Conservation (phyloP, 2,329 filamentous ascomycete species). For the Teratosphaeria pseudoeucalypti region DNA sequence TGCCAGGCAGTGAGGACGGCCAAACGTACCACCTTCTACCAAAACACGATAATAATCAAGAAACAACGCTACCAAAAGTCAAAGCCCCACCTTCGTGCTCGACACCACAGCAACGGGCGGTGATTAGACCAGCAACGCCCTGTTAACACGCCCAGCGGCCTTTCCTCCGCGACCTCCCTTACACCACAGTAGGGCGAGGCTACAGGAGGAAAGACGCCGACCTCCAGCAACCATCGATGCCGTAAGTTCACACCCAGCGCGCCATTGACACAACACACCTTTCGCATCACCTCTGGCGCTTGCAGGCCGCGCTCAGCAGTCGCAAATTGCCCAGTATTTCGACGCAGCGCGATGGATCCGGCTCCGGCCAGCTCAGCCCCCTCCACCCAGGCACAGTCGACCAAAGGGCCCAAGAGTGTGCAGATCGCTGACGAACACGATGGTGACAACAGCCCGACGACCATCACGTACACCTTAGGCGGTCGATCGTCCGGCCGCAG, state of each 20-base stretch:
- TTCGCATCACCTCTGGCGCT: neutral
- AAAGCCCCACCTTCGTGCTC: neutral
- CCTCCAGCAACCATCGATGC: neutral
- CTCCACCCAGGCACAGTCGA: neutral
- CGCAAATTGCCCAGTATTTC: neutral
- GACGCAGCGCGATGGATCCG: neutral
- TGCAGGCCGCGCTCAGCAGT: neutral
- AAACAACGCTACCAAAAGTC: neutral
- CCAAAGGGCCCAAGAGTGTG: neutral
- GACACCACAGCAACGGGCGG: neutral
- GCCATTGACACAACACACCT: neutral
- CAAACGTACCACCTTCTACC: neutral
- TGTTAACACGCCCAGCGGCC: neutral
- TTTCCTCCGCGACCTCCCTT: neutral
- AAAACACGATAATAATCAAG: neutral
- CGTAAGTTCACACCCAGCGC: neutral
- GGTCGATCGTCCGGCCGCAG: slow-evolving; percentile 21
- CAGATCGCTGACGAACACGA: slow-evolving; percentile 14
- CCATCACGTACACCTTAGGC: slow-evolving; percentile 10
- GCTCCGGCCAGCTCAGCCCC: neutral
- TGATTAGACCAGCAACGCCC: neutral
- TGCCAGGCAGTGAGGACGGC: neutral
- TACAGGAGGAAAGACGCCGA: neutral
- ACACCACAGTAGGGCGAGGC: neutral
- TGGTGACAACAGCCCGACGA: slow-evolving; percentile 8